Evolutionary conservation across 164 flowering plant genomes (phyloP).

Genomic region (Chloranthus sessilifolius): DNA sequence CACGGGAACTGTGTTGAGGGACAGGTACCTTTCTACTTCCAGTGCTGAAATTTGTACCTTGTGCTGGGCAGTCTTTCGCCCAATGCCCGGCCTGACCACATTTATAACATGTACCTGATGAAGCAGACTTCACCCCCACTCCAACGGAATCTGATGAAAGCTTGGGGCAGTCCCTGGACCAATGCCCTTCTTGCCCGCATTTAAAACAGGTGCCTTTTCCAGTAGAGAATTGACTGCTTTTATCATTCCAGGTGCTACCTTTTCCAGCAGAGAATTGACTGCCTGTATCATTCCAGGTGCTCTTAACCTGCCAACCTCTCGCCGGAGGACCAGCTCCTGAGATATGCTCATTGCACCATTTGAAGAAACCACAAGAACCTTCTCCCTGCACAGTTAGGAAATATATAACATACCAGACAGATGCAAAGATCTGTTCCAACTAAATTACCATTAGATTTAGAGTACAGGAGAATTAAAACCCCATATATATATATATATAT

Average conservation of each 20-base stretch:
- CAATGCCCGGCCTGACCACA: constrained; percentile 40
- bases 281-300: constrained; percentile 10
- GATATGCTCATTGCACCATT: constrained; percentile 32
- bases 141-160: constrained; percentile 8
- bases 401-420: too few relatives aligned
- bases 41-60: constrained; percentile 8
- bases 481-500: too few relatives aligned
- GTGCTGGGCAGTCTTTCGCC: constrained; percentile 35
- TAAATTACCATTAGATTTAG: too few relatives aligned
- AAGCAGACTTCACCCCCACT: constrained; percentile 18
- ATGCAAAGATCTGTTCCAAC: too few relatives aligned
- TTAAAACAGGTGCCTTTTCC: constrained; percentile 28
- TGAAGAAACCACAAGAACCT: constrained; percentile 35
- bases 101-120: constrained; percentile 31
- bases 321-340: constrained; percentile 9
- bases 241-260: constrained; percentile 16
- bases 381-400: constrained; percentile 20
- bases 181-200: constrained; percentile 43
- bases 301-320: constrained; percentile 8
- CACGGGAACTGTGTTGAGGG: neutral
- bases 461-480: too few relatives aligned
- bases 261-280: constrained; percentile 16
- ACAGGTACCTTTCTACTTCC: constrained; percentile 9
- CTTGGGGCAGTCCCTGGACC: constrained; percentile 40
- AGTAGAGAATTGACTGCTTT: constrained; percentile 18